Base-by-base conservation (phyloP, 495 filamentous ascomycete species). In the Penicillium cinerascens region DNA sequence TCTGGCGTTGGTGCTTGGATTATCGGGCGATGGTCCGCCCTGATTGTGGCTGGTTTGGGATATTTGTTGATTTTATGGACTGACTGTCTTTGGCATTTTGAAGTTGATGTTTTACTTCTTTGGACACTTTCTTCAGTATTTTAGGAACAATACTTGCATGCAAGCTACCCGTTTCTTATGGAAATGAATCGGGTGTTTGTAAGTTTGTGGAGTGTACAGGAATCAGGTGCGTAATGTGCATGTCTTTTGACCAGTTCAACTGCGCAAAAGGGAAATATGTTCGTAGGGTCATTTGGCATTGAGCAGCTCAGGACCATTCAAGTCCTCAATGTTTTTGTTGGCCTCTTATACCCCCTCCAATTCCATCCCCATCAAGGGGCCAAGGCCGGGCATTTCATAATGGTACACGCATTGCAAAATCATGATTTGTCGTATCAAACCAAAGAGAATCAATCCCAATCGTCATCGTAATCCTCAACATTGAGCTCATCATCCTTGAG, bases 381-480 rank as follows among this genome's bases (percentile, higher is more conserved):
- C 51, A 42, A 44, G 21, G 29, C 27, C 16, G 49, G 21, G 39
- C 52, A 42, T 33, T 54, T 54, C 49, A 57, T 61, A 58, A 58
- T 58, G n/a, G 38, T 64, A 59, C 59, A 63, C 45, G 53, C 26
- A 44, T 50, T 49, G 42, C 50, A 36, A 44, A 44, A 44, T 54
- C 58, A 55, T 58, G 37, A 56, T 42, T 44, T 42, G 38, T 54
- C 47, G 45, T 55, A 47, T 52, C 17, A 47, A 25, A 41, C 29
- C 21, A 36, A 51, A 21, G 36, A 39, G n/a, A 39, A 52, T 74
- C 60, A 92, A 64, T 92, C 87, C 88, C 88, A 93, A 63, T 91
- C 88, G 52, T 87, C 85, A 59, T 91, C 87, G 55, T 88, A 81
- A 38, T 85, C 81, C 51, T 80, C 75, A 17, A 72, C 56, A 33